These are phyloP conservation scores for Vararia minispora DNA, from an alignment of 768 basidiomycete species.

Conservation along the genomic window DNA sequence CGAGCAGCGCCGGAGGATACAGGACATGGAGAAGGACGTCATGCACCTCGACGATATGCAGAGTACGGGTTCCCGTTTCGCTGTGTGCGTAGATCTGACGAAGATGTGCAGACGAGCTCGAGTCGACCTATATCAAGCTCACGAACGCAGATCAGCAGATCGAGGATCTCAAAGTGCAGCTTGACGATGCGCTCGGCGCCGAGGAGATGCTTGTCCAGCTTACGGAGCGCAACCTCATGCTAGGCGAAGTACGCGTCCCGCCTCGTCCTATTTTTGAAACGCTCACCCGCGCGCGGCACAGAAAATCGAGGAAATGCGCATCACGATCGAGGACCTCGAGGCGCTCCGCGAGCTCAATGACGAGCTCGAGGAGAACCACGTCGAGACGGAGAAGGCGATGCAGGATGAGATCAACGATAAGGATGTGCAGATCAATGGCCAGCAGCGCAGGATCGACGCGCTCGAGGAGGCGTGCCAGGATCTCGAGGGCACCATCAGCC, in stretches of 20 bases:
- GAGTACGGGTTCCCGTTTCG: slow-evolving; percentile 30
- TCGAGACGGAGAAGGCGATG: slow-evolving; percentile 85
- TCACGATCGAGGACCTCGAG: slow-evolving; percentile 93
- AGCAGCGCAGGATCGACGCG: slow-evolving; percentile 45
- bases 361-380: slow-evolving; percentile 92
- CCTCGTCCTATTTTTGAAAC: background rate
- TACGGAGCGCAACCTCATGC: slow-evolving; percentile 85
- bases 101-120: slow-evolving; percentile 55
- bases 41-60: slow-evolving; percentile 70
- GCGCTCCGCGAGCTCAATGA: slow-evolving; percentile 93
- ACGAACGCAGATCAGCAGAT: slow-evolving; percentile 85
- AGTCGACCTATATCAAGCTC: slow-evolving; percentile 67
- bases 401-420: slow-evolving; percentile 79
- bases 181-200: slow-evolving; percentile 90
- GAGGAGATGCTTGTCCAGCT: slow-evolving; percentile 95
- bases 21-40: slow-evolving; percentile 87
- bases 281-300: slow-evolving; percentile 18
- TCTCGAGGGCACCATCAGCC: slow-evolving; percentile 75
- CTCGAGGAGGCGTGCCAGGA: slow-evolving; percentile 79
- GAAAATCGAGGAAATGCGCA: slow-evolving; percentile 98
- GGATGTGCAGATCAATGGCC: slow-evolving; percentile 61
- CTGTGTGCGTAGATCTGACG: no score
- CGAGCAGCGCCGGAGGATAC: slow-evolving; percentile 69
- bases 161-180: slow-evolving; percentile 86
- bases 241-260: slow-evolving; percentile 60